A percentile compares a stretch with the other conserved stretches of the same genome.
Conservation (phyloP, 1,139 yeast species). For the Pichia terricola region DNA sequence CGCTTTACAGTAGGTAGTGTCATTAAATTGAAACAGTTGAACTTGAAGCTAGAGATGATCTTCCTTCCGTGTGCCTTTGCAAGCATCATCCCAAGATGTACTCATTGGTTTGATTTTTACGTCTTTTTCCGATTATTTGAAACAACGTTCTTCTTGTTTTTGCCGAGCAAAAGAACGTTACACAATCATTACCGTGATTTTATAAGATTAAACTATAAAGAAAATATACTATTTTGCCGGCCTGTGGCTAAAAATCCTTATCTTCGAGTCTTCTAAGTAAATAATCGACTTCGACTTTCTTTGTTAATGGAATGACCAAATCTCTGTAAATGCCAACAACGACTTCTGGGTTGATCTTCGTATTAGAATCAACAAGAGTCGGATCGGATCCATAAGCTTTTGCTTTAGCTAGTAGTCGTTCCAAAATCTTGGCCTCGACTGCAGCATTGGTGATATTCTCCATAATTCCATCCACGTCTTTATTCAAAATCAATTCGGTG, state of each 20-base stretch:
- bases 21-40: no score
- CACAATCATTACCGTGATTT: no score
- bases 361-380: constrained; percentile 59
- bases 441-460: constrained; percentile 75
- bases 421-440: constrained; percentile 77
- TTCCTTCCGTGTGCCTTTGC: no score
- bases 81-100: no score
- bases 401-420: constrained; percentile 71
- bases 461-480: constrained; percentile 67
- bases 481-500: constrained; percentile 51
- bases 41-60: no score
- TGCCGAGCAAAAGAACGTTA: no score
- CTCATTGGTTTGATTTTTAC: no score
- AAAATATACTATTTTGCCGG: no score
- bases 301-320: constrained; percentile 86
- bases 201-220: no score
- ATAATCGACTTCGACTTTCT: constrained; percentile 90
- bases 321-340: constrained; percentile 79
- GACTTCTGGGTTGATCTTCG: constrained; percentile 72
- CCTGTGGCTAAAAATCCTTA: constrained; percentile 21
- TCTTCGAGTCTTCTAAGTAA: constrained; percentile 74
- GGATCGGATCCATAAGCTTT: constrained; percentile 87
- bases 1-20: no score
- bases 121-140: no score
- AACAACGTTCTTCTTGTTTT: no score